phyloP scores from a whole-genome alignment of 116 monocot species.

The Thalassia testudinum region DNA sequence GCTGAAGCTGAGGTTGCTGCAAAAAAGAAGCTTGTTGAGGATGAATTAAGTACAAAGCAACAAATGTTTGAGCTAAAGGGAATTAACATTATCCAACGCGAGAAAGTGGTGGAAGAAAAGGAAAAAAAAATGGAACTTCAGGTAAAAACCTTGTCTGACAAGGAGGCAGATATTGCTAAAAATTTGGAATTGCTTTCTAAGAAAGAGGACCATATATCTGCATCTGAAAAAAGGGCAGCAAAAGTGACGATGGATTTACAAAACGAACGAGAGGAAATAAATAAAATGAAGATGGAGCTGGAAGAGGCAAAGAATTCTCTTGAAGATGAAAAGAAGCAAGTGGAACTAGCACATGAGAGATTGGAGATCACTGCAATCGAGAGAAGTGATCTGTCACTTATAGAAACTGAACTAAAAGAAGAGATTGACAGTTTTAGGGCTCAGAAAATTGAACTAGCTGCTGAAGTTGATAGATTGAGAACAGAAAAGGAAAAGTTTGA shows the following conservation, averaged over 20 bases:
- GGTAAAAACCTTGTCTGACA: constrained; percentile 23
- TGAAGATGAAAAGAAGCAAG: constrained; percentile 37
- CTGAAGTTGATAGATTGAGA: constrained; percentile 44
- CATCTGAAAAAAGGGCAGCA: constrained; percentile 17
- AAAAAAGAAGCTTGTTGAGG: constrained; percentile 27
- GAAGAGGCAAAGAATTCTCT: constrained; percentile 29
- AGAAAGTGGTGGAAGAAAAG: constrained; percentile 19
- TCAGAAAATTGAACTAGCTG: constrained; percentile 42
- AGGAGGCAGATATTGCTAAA: constrained; percentile 23
- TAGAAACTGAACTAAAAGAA: constrained; percentile 73
- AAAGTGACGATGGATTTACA: constrained; percentile 21
- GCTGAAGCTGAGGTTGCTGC: constrained; percentile 58
- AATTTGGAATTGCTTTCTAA: constrained; percentile 39
- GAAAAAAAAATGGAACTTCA: constrained; percentile 22
- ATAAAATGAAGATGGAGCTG: constrained; percentile 28
- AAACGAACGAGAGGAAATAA: constrained; percentile 37
- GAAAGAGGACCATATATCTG: constrained; percentile 28
- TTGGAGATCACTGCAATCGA: constrained; percentile 38
- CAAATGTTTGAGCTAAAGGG: constrained; percentile 14
- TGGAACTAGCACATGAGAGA: constrained; percentile 26
- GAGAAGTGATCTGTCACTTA: constrained; percentile 38
- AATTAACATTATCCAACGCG: constrained; percentile 24
- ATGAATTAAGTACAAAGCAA: constrained; percentile 35
- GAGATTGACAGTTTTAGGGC: constrained; percentile 79
- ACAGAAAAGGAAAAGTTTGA: constrained; percentile 93